Evolutionary conservation across 352 stramenopile species (phyloP).

Genomic region (Chrysophaeum taylorii): DNA sequence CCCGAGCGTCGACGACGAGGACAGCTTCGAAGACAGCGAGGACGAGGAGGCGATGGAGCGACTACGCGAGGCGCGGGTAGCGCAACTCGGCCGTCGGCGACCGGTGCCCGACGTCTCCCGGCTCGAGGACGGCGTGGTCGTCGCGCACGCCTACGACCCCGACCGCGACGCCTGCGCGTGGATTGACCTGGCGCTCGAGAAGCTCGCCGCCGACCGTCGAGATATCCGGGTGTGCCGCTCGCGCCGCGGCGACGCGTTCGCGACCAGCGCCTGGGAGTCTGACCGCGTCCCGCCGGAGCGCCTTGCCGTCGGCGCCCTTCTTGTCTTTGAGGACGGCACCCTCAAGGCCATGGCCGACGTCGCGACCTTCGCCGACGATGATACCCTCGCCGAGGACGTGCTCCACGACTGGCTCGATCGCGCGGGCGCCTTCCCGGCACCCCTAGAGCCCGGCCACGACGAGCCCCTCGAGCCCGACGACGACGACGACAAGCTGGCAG

Average conservation of each 20-base stretch:
- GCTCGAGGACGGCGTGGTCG: too few relatives aligned
- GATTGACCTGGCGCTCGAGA: not conserved
- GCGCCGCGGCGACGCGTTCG: not conserved
- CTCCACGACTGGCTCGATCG: not conserved
- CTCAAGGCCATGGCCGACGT: not conserved
- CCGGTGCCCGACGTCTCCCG: too few relatives aligned
- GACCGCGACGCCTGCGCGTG: not conserved
- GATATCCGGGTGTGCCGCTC: not conserved
- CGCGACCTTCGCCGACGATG: not conserved
- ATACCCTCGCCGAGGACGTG: not conserved
- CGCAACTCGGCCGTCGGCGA: too few relatives aligned
- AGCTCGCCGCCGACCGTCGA: not conserved
- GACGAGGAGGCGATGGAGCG: slow-evolving; percentile 4
- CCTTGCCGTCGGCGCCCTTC: not conserved
- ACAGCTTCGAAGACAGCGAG: not conserved
- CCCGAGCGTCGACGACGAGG: not conserved
- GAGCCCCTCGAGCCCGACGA: too few relatives aligned
- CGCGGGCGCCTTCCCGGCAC: not conserved
- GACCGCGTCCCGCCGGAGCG: not conserved
- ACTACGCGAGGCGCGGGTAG: not conserved
- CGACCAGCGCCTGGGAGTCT: not conserved
- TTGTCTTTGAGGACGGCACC: not conserved
- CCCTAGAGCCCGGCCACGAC: not conserved
- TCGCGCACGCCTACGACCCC: not conserved
- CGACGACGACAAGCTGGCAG: not conserved